phyloP scores from a whole-genome alignment of 768 basidiomycete genomes.

The Pleurotus cornucopiae region DNA sequence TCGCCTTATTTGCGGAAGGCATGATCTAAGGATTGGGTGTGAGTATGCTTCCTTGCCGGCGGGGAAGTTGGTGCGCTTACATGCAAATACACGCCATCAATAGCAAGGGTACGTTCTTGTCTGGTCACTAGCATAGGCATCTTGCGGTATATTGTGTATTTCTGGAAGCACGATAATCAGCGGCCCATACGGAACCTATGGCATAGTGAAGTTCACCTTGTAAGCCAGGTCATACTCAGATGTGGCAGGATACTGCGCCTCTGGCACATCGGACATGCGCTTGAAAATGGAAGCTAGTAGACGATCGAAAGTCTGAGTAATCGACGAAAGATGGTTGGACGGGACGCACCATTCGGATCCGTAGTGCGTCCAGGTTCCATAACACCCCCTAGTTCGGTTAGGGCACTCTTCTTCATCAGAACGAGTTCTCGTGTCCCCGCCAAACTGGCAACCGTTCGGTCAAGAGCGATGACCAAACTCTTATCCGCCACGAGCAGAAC shows the following conservation, averaged over 20 bases:
- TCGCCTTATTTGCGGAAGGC: slow-evolving; percentile 74
- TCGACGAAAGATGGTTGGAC: no score
- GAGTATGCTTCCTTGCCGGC: not conserved
- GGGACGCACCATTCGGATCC: slow-evolving; percentile 79
- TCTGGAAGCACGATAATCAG: slow-evolving; percentile 35
- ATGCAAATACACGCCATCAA: slow-evolving; percentile 93
- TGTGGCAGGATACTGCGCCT: slow-evolving; percentile 51
- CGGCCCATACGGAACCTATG: not conserved
- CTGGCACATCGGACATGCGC: slow-evolving; percentile 71
- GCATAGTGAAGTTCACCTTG: slow-evolving; percentile 47
- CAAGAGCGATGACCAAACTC: slow-evolving; percentile 82
- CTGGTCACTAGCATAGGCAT: slow-evolving; percentile 90
- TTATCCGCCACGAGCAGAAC: slow-evolving; percentile 68
- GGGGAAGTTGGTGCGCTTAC: slow-evolving; percentile 27
- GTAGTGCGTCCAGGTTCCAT: slow-evolving; percentile 69
- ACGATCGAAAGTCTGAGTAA: no score
- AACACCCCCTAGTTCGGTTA: slow-evolving; percentile 66
- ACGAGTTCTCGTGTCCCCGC: slow-evolving; percentile 83
- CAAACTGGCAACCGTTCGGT: slow-evolving; percentile 91
- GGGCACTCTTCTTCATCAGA: slow-evolving; percentile 73
- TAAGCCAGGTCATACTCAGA: slow-evolving; percentile 82
- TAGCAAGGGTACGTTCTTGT: slow-evolving; percentile 87
- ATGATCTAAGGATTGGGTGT: slow-evolving; percentile 56
- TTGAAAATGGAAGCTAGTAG: slow-evolving; percentile 87
- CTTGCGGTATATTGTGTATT: slow-evolving; percentile 91